Evolutionary conservation across 2,329 filamentous ascomycete species (phyloP), one percentile per base, ranked within the genome.

Genomic region (Colletotrichum gigasporum): DNA sequence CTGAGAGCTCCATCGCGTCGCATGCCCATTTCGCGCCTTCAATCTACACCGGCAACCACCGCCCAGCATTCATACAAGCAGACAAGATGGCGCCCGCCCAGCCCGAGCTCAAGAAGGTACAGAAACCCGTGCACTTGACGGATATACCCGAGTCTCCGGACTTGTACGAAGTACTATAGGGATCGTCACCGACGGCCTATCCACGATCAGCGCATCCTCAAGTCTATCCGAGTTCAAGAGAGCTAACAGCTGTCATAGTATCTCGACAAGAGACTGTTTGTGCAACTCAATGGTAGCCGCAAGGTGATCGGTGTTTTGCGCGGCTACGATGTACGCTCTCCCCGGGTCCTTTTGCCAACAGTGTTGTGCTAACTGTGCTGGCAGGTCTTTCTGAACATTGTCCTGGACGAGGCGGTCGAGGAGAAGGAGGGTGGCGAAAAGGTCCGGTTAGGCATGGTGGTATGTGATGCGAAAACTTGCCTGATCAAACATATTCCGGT

Each of bases 251-350:
- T 35, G 20, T 20, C 53, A 51, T 73, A 99, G 96, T 99, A 99
- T 81, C 94, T 99, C 81, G 96, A 99, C 86, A 99, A 99, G 89
- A 89, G 95, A 81, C 88, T 99, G 75, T 97, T 97, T 79, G 94
- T 98, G 70, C 95, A 99, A 80, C 85, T 99, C 57, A 99, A 99
- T 80, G 96, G 96, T 75, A 97, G 94, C 79, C 92, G 96, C 78
- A 98, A 97, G 81, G 95, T 99, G 67, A 93, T 97, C 78, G 96
- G 96, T 59, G 87, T 97, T 53, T 87, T 99, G 63, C 90, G 96
- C 69, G 96, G 96, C 65, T 99, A 98, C 80, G 96, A 99, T 89
- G 96, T 97, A 82, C 69, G 91, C 73, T 48, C 14, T 7, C 16
- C 28, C 14, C 14, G 26, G 9, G n/a, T 20, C 37, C 1, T 16